Base-by-base conservation (phyloP, 2,329 filamentous ascomycete species). In the Cadophora sp. region DNA sequence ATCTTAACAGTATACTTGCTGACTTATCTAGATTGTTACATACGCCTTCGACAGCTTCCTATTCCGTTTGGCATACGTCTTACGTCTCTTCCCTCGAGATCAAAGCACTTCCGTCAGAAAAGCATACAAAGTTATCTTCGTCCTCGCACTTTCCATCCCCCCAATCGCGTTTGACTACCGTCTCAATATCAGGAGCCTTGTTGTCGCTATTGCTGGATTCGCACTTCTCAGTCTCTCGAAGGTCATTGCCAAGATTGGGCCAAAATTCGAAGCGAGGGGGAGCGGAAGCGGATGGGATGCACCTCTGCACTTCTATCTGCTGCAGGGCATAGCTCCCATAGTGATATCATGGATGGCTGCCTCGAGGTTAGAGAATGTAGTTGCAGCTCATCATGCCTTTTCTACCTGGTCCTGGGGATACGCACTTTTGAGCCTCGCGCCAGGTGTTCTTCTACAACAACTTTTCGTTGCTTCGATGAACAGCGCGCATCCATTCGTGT, bases 41-140 rank as follows among this genome's bases (percentile, higher is more conserved):
- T 76, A 76, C 70, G 73, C 72, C 9, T 69, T 66, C 58, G 76
- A 77, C 48, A 73, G 73, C 62, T 51, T 76, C 1, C 37, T 75
- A 1, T 74, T 76, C 8, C 67, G 70, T 11, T 14, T 73, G 61
- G 67, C 72, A 63, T 69, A 70, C 46, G 22, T 51, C 46, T 34
- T 73, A 26, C 27, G 58, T 46, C 12, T 75, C 7, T 29, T 73
- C 34, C 68, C 68, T 4, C 56, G 63, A 34, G 68, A 72, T 19
- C 67, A 72, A 37, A 62, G 59, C 22, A 66, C 70, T 16, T 66
- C 67, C 4, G 64, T 62, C 27, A 16, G 56, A 16, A 66, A 59
- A n/a, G 43, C 73, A 11, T 70, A 71, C 37, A 69, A 68, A 40
- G 67, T 72, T 29, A 11, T 72, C 19, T 48, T 73, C 8, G 67